Percentiles rank a stretch among this genome's conserved stretches.
These are phyloP conservation scores for Selaginella moellendorffii DNA, from an alignment of 75 land plant species.

Conservation along the genomic window DNA sequence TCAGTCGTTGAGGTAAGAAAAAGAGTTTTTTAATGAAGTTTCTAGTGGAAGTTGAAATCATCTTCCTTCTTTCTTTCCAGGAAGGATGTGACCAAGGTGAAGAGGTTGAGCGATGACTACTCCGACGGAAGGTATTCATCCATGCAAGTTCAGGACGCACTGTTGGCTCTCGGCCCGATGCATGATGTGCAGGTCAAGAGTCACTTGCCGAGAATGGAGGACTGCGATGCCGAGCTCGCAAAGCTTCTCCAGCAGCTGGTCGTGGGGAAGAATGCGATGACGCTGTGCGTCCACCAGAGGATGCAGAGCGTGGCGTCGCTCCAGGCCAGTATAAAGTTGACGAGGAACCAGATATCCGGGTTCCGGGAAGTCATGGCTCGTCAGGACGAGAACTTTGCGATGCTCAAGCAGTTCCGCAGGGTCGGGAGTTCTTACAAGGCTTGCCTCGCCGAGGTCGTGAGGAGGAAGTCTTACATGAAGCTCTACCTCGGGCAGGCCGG, in stretches of 20 bases:
- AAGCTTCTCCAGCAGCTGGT: conserved; percentile 45
- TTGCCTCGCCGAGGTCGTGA: conserved; percentile 87
- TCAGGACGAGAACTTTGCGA: conserved; percentile 52
- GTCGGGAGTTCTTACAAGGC: conserved; percentile 76
- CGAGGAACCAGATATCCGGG: conserved; percentile 52
- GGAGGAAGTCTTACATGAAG: conserved; percentile 80
- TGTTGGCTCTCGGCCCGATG: conserved; percentile 94
- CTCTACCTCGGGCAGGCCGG: conserved; percentile 93
- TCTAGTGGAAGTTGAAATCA: too few species aligned
- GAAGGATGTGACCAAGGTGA: conserved; percentile 83
- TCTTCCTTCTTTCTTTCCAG: too few species aligned
- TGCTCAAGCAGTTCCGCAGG: conserved; percentile 55
- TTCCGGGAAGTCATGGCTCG: conserved; percentile 78
- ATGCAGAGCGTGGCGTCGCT: conserved; percentile 75
- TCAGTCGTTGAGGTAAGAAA: conserved; percentile 78
- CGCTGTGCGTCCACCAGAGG: conserved; percentile 47
- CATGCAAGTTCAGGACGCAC: conserved; percentile 92
- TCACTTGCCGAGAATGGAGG: conserved; percentile 66
- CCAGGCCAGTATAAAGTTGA: conserved; percentile 54
- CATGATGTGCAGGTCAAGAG: conserved; percentile 81
- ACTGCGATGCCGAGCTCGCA: conserved; percentile 37
- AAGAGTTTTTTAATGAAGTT: not conserved
- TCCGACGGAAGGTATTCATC: conserved; percentile 39
- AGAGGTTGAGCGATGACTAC: conserved; percentile 76
- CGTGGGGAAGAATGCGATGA: conserved; percentile 77